Percentiles rank a stretch among this genome's conserved stretches.
phyloP scores from a whole-genome alignment of 176 grass and related monocot genomes.

The Chloris gayana region DNA sequence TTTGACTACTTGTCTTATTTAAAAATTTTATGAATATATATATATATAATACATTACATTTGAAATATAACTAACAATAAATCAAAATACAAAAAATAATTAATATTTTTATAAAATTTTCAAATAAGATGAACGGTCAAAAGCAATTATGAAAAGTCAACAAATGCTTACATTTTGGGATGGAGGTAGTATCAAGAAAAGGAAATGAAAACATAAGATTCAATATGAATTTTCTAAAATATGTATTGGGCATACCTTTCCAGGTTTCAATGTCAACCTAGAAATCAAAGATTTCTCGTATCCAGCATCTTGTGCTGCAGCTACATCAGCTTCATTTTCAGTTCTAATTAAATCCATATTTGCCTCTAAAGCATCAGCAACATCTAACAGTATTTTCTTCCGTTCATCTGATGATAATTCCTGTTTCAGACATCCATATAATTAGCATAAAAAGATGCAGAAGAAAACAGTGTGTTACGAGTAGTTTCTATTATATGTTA shows the following conservation, averaged over 20 bases:
- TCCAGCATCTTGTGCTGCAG: constrained; percentile 67
- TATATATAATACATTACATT: no score
- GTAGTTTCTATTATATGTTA: neutral
- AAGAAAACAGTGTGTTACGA: constrained; percentile 3
- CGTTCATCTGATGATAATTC: constrained; percentile 83
- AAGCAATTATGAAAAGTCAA: no score
- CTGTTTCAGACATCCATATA: constrained; percentile 43
- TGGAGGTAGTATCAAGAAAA: constrained; percentile 23
- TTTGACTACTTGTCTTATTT: no score
- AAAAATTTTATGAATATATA: no score
- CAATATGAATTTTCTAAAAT: neutral
- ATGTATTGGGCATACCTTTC: constrained; percentile 56
- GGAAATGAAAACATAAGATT: neutral
- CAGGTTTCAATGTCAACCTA: constrained; percentile 83
- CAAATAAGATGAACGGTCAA: no score
- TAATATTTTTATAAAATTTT: no score
- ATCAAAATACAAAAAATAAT: no score
- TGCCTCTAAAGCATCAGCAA: constrained; percentile 85
- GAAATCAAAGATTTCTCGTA: constrained; percentile 79
- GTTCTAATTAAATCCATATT: constrained; percentile 69
- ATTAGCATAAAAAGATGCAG: neutral
- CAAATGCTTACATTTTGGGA: no score
- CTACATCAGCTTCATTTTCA: constrained; percentile 89
- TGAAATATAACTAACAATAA: no score
- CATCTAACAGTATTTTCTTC: constrained; percentile 79